Conservation (phyloP, 176 grass and related monocot genomes). For the Triticum timopheevii region DNA sequence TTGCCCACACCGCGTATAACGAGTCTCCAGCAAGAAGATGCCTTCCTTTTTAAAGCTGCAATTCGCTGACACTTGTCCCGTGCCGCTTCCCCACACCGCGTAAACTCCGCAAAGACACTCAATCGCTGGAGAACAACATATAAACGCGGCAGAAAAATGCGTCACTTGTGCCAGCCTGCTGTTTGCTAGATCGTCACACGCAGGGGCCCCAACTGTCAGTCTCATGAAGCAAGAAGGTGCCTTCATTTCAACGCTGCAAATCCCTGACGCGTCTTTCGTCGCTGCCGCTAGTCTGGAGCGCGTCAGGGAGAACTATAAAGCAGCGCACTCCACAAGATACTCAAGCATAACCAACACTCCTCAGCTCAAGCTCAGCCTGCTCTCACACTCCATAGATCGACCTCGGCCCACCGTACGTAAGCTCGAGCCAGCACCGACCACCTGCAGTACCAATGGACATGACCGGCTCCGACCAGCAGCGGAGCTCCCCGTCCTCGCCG, state of each 20-base stretch:
- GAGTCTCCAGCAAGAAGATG: no score
- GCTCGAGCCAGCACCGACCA: not conserved
- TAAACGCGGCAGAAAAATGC: not conserved
- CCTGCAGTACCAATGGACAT: slow-evolving; percentile 13
- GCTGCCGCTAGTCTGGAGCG: not conserved
- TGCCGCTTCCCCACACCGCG: no score
- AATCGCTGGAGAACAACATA: not conserved
- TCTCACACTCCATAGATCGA: not conserved
- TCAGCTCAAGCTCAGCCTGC: no score
- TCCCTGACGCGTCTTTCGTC: not conserved
- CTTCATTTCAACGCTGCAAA: not conserved
- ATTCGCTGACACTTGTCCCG: no score
- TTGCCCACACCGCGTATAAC: not conserved
- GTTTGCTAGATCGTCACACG: no score
- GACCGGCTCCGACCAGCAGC: not conserved
- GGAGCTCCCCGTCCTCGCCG: slow-evolving; percentile 20
- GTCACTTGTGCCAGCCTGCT: not conserved
- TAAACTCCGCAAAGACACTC: no score
- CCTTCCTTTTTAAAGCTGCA: no score
- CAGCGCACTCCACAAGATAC: not conserved
- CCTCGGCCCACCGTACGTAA: not conserved
- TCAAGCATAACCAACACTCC: not conserved
- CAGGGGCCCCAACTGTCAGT: no score
- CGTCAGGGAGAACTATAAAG: not conserved
- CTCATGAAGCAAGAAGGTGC: no score